Evolutionary conservation across 306 rosid species (phyloP).

Genomic region (Benincasa hispida): DNA sequence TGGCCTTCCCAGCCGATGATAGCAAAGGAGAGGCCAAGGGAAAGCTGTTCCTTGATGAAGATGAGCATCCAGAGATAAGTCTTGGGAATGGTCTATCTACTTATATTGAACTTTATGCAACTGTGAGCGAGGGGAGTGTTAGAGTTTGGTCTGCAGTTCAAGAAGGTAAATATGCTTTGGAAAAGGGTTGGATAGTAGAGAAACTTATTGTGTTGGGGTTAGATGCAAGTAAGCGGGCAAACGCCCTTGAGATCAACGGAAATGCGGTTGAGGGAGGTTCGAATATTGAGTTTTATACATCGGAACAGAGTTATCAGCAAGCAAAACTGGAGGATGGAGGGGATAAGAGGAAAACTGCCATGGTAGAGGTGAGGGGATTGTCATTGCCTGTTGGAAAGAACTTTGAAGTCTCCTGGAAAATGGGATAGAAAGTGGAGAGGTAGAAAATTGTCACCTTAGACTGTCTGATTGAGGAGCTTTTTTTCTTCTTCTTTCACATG

Average conservation of each 20-base stretch:
- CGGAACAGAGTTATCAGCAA: constrained; percentile 27
- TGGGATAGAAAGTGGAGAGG: constrained; percentile 34
- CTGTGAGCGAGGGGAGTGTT: constrained; percentile 41
- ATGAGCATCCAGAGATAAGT: constrained; percentile 68
- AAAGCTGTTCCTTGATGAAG: constrained; percentile 58
- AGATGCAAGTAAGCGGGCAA: constrained; percentile 32
- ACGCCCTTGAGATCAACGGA: constrained; percentile 50
- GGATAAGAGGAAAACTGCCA: constrained; percentile 23
- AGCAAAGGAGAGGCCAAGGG: constrained; percentile 64
- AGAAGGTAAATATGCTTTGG: constrained; percentile 77
- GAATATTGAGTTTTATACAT: constrained; percentile 21
- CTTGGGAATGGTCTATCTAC: constrained; percentile 74
- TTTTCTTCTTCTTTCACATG: constrained; percentile 1
- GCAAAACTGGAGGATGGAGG: constrained; percentile 27
- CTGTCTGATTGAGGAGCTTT: neutral
- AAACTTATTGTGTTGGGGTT: constrained; percentile 62
- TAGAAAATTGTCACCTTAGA: neutral
- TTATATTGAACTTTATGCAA: constrained; percentile 49
- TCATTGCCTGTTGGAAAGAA: constrained; percentile 62
- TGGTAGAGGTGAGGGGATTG: constrained; percentile 63
- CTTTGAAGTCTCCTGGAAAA: constrained; percentile 76
- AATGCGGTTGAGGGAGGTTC: constrained; percentile 17
- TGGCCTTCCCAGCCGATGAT: constrained; percentile 64
- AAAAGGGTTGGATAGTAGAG: constrained; percentile 55
- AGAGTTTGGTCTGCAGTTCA: constrained; percentile 83